Base-by-base conservation (phyloP, 2,329 filamentous ascomycete genomes). In the Hymenoscyphus albidus region DNA sequence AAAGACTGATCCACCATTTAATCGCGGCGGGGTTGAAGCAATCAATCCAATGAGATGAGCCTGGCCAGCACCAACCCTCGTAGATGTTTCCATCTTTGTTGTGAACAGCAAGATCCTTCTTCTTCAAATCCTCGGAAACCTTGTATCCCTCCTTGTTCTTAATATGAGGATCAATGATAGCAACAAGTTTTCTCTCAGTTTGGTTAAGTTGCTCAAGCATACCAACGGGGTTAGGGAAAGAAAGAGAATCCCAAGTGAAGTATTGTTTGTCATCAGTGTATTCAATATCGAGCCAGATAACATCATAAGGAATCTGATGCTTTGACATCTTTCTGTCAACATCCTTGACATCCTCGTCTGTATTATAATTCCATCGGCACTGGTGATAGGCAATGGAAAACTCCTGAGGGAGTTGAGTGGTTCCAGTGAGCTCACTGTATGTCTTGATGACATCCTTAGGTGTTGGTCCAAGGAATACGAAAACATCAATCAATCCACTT, bases 51-150 rank as follows among this genome's bases (percentile, higher is more conserved):
- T 97, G 86, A 31, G 95, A 98, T 6, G 92, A 94, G 6, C 95
- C 95, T 5, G 95, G 95, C 95, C 95, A 99, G 81, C 95, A 99
- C 93, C 93, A 97, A 62, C 95, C 95, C 74, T 99, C 95, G 73
- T 93, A 99, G 66, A 91, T 85, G 62, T 90, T 89, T 67, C 88
- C 88, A 31, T 97, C 91, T 79, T 98, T 99, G 81, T 96, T 93
- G 76, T 91, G 89, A 58, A 96, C 88, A 6, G 88, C 93, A 16
- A 97, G 80, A 10, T 90, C 89, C 75, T 97, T 92, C 63, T 87
- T 89, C 77, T 91, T 95, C 70, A 99, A 78, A 74, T 97, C 89
- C 14, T 93, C 85, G 10, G 89, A 88, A 35, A 98, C 83, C 0
- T 79, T 80, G 74, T 97, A 99, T 71, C 86, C 84, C 62, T 87